Conservation (phyloP, 1,284 basidiomycete species). For the Clitocybe nebularis region DNA sequence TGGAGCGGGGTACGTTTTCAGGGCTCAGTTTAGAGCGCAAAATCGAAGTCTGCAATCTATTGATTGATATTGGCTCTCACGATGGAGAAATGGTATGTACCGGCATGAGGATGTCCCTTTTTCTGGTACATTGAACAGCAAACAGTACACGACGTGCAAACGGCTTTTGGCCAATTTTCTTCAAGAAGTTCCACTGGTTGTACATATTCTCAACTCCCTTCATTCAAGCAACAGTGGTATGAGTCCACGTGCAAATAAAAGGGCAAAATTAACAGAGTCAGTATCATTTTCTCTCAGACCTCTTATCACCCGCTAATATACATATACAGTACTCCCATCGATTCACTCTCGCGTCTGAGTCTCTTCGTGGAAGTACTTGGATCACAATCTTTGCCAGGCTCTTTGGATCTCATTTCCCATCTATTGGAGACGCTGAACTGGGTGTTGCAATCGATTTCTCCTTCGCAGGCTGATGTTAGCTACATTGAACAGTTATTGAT, state of each 20-base stretch:
- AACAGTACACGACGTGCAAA: constrained; percentile 49
- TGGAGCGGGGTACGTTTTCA: constrained; percentile 51
- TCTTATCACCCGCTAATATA: constrained; percentile 2
- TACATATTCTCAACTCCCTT: constrained; percentile 55
- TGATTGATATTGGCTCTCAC: constrained; percentile 48
- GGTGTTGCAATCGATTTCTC: constrained; percentile 52
- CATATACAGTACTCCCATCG: constrained; percentile 26
- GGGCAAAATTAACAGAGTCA: constrained; percentile 56
- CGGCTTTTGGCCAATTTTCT: constrained; percentile 45
- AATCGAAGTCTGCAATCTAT: constrained; percentile 46
- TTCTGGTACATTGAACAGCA: too few relatives aligned
- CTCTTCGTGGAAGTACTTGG: constrained; percentile 72
- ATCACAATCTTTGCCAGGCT: constrained; percentile 60
- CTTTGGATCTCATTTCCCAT: constrained; percentile 67
- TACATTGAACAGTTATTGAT: constrained; percentile 88
- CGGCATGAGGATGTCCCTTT: too few relatives aligned
- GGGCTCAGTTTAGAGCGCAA: constrained; percentile 50
- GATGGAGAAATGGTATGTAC: constrained; percentile 46
- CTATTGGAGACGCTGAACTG: constrained; percentile 75
- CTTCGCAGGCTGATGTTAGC: constrained; percentile 57
- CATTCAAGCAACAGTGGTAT: constrained; percentile 39
- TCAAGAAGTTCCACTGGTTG: constrained; percentile 48
- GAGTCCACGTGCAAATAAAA: constrained; percentile 54
- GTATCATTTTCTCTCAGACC: constrained; percentile 20
- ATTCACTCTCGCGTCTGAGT: constrained; percentile 44